Evolutionary conservation across 148 eudicot species (phyloP).

Genomic region (Rhododendron henanense): DNA sequence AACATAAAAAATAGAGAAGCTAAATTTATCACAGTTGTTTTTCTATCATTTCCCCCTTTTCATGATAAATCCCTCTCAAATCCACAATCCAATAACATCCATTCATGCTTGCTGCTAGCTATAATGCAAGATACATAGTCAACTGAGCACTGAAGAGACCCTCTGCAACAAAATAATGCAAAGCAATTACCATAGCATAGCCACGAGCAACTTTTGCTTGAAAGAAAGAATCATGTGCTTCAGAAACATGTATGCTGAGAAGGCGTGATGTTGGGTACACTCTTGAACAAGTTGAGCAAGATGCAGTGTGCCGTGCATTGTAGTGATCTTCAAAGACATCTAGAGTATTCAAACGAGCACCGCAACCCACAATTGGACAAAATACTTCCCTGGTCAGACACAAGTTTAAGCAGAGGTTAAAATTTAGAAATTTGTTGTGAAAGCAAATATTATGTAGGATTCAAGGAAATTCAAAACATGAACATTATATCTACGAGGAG

Average conservation of each 20-base stretch:
- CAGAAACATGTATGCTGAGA: conserved; percentile 92
- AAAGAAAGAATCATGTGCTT: conserved; percentile 90
- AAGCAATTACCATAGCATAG: conserved; percentile 57
- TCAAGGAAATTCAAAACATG: not conserved
- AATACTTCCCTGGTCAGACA: conserved; percentile 43
- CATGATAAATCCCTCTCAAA: not conserved
- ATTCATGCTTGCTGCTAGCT: not conserved
- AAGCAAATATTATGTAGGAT: not conserved
- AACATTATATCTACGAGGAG: not conserved
- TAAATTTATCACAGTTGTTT: not conserved
- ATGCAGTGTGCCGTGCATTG: conserved; percentile 75
- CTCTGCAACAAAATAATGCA: not conserved
- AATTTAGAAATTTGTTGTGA: not conserved
- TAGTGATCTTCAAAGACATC: conserved; percentile 90
- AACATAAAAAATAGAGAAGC: not conserved
- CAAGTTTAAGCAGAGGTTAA: not conserved
- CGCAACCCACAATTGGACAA: conserved; percentile 92
- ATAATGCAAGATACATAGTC: not conserved
- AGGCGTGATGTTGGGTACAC: conserved; percentile 86
- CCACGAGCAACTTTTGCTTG: conserved; percentile 96
- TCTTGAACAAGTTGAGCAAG: conserved; percentile 90
- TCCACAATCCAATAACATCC: not conserved
- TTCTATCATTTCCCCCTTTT: not conserved
- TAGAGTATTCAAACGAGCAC: conserved; percentile 55
- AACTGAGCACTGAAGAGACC: not conserved